Evolutionary conservation across 225 moss, liverwort and hornwort genomes (phyloP), one percentile per base, ranked within the genome.

Genomic region (Bryoerythrophyllum caledonicum): DNA sequence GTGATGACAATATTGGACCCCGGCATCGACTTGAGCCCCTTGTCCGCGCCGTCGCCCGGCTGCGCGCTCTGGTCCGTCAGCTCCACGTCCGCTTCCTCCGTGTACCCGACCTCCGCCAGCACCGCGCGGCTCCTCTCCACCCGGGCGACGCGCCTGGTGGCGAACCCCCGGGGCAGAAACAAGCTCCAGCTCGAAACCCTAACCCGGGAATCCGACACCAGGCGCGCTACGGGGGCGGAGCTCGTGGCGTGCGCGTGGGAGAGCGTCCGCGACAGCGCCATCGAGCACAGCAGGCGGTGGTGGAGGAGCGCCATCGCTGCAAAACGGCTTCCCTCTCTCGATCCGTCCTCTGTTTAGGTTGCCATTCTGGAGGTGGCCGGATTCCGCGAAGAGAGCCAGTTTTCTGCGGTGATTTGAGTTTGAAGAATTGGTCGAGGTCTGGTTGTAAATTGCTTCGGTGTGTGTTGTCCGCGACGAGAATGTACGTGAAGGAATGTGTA

Each of bases 1-100:
- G 81, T 85, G 20, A 96, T 72, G 37, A 96, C 84, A 10, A 99
- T 95, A 55, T 99, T 99, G 46, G 94, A 93, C 15, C 97, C 97
- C 0, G 91, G 70, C 77, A 99, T 82, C 60, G 80, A 80, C 60
- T 86, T 90, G 85, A 87, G 59, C n/a, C 82, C 82, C 17, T 79
- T 80, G 14, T 74, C 74, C 25, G 17, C 68, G 38, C 67, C 79
- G 20, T 76, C 78, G 4, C 78, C 87, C 17, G 82, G 78, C 60
- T 73, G 78, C 60, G 54, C 81, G 51, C 21, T 74, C 49, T 65
- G 78, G 23, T 88, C 86, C 4, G 86, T 83, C 64, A 88, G 63
- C 48, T 71, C 70, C 75, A 88, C 67, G 66, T 83, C 83, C 21
- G 63, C 63, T 8, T 77, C 79, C 74, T 86, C 85, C 53, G 88